phyloP scores from a whole-genome alignment of 129 eudicot species.

The Deinandra increscens region DNA sequence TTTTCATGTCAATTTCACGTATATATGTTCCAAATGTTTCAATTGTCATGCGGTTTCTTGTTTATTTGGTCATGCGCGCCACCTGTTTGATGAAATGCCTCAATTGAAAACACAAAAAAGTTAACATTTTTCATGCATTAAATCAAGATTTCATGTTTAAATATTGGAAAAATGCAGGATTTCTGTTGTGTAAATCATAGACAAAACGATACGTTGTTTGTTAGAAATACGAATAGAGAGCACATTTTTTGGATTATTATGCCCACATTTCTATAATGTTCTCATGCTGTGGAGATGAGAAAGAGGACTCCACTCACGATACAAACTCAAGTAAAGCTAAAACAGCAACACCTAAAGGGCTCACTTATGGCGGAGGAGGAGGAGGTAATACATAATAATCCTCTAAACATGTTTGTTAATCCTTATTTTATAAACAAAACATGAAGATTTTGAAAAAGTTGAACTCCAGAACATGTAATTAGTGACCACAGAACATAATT shows the following conservation, averaged over 20 bases:
- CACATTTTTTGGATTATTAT: conserved; percentile 21
- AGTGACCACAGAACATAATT: not conserved
- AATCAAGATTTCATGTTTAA: conserved; percentile 10
- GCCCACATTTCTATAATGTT: conserved; percentile 44
- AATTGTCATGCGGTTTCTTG: not conserved
- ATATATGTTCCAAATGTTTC: not conserved
- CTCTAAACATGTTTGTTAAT: not conserved
- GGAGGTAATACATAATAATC: not conserved
- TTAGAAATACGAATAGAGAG: not conserved
- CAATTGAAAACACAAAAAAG: not conserved
- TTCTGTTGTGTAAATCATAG: not conserved
- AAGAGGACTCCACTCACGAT: conserved; percentile 48
- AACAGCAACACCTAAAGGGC: conserved; percentile 60
- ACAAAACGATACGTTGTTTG: not conserved
- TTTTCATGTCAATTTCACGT: not conserved
- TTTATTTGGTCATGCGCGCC: not conserved
- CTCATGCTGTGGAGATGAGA: conserved; percentile 65
- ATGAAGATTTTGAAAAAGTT: not conserved
- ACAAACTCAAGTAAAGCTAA: conserved; percentile 41
- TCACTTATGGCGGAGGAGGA: conserved; percentile 48
- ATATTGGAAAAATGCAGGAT: conserved; percentile 20
- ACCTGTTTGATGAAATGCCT: not conserved
- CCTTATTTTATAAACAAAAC: not conserved
- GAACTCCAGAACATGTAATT: not conserved
- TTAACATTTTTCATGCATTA: not conserved